A percentile compares a stretch with the other conserved stretches of the same genome.
phyloP scores from a whole-genome alignment of 345 rosid species.

The Ceriops zippeliana region DNA sequence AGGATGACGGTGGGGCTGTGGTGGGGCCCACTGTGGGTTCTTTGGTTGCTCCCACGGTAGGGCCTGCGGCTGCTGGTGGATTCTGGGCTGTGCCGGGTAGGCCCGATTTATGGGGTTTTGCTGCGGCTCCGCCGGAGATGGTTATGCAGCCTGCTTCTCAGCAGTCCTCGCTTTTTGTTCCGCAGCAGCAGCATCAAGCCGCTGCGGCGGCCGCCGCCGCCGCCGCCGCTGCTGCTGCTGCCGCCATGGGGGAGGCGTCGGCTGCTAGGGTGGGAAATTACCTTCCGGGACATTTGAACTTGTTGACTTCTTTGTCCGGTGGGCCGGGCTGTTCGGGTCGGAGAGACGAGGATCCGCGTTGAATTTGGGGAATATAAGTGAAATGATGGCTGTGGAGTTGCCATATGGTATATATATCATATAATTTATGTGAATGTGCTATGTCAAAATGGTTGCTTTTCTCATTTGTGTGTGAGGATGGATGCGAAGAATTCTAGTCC shows the following conservation, averaged over 20 bases:
- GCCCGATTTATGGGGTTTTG: constrained; percentile 87
- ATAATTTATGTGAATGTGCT: constrained; percentile 20
- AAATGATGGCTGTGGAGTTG: constrained; percentile 18
- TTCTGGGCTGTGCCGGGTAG: constrained; percentile 87
- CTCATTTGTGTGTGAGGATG: constrained; percentile 39
- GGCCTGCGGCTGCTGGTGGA: constrained; percentile 50
- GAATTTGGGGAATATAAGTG: constrained; percentile 1
- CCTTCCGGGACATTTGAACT: constrained; percentile 32
- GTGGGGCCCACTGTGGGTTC: constrained; percentile 12
- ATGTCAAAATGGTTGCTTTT: constrained; percentile 22
- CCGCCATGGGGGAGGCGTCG: constrained; percentile 79
- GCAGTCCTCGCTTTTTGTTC: constrained; percentile 49
- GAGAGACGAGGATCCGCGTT: constrained; percentile 32
- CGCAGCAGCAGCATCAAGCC: constrained; percentile 55
- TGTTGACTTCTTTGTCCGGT: constrained; percentile 31
- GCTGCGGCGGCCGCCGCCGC: constrained; percentile 32
- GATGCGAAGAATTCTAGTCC: constrained; percentile 27
- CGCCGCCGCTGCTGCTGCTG: constrained; percentile 21
- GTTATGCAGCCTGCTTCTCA: constrained; percentile 49
- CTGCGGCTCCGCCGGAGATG: constrained; percentile 57
- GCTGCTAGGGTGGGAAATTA: constrained; percentile 34
- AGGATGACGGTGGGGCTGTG: constrained; percentile 18
- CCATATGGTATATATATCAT: constrained; percentile 17
- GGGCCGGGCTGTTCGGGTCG: constrained; percentile 30
- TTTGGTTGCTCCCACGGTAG: constrained; percentile 15